Conservation (phyloP, 257 asterid genomes). For the Dorcoceras hygrometricum region DNA sequence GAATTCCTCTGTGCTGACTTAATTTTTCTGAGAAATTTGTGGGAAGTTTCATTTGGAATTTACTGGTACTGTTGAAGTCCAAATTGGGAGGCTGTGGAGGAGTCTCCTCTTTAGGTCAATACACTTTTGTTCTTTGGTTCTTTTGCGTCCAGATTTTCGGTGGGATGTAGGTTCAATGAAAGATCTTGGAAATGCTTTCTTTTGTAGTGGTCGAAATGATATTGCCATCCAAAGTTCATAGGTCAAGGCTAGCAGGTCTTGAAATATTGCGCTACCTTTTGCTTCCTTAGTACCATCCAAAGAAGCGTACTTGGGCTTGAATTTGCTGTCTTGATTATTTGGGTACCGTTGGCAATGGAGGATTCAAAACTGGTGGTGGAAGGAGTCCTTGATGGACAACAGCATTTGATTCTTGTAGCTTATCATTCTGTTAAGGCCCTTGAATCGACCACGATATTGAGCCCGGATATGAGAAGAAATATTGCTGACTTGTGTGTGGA, state of each 20-base stretch:
- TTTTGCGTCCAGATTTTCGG: conserved; percentile 4
- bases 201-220: conserved; percentile 4
- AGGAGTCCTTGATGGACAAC: conserved; percentile 32
- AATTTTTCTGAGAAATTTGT: conserved; percentile 3
- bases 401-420: conserved; percentile 53
- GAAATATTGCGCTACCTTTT: not conserved
- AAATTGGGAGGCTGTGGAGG: conserved; percentile 29
- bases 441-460: conserved; percentile 32
- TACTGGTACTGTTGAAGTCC: conserved; percentile 18
- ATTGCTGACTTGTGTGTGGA: conserved; percentile 40
- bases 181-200: not conserved
- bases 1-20: not conserved
- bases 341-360: conserved; percentile 28
- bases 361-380: conserved; percentile 18
- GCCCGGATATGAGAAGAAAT: conserved; percentile 28
- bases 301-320: not conserved
- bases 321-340: conserved; percentile 15
- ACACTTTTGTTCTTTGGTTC: not conserved
- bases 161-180: not conserved
- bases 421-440: conserved; percentile 58
- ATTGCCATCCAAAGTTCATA: not conserved
- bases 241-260: not conserved
- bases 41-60: conserved; percentile 14
- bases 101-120: conserved; percentile 25
- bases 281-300: not conserved